Evolutionary conservation across 1,284 basidiomycete species (phyloP).

Genomic region (Trichosporon sp.): DNA sequence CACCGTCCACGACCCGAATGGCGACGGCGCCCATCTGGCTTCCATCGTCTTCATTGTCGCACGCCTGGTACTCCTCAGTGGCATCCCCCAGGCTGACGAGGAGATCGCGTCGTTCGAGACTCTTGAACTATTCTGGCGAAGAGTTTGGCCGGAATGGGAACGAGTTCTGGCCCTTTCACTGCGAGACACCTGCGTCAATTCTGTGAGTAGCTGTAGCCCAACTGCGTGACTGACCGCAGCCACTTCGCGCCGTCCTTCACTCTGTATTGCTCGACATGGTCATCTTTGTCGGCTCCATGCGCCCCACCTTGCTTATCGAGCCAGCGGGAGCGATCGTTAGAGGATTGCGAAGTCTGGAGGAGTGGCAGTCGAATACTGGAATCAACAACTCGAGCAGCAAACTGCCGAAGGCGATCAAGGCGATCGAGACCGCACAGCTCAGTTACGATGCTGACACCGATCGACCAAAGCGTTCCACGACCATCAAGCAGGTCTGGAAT

Average conservation of each 20-base stretch:
- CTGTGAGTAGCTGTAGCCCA: slow-evolving; percentile 30
- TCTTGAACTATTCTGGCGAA: slow-evolving; percentile 40
- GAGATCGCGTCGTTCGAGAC: slow-evolving; percentile 27
- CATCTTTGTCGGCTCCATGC: slow-evolving; percentile 37
- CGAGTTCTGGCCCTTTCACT: slow-evolving; percentile 41
- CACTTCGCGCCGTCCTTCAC: slow-evolving; percentile 40
- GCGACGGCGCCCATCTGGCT: slow-evolving; percentile 42
- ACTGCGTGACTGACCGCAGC: slow-evolving; percentile 27
- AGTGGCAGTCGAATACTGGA: slow-evolving; percentile 23
- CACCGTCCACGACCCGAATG: slow-evolving; percentile 35
- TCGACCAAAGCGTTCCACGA: neutral
- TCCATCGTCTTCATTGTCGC: slow-evolving; percentile 40
- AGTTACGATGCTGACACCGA: slow-evolving; percentile 22
- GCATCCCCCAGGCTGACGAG: neutral
- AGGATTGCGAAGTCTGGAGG: slow-evolving; percentile 33
- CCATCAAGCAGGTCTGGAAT: slow-evolving; percentile 22
- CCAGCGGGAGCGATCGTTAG: slow-evolving; percentile 34
- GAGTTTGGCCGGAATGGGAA: slow-evolving; percentile 51
- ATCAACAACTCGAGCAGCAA: slow-evolving; percentile 23
- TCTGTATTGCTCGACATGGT: slow-evolving; percentile 46
- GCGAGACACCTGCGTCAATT: slow-evolving; percentile 40
- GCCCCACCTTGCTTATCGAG: slow-evolving; percentile 35
- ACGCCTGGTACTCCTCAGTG: slow-evolving; percentile 29
- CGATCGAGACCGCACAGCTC: slow-evolving; percentile 26
- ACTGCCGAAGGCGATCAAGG: slow-evolving; percentile 24